A percentile compares a stretch with the other conserved stretches of the same genome.
Evolutionary conservation across 179 eudicot species (phyloP).

Genomic region (Pouteria campechiana): DNA sequence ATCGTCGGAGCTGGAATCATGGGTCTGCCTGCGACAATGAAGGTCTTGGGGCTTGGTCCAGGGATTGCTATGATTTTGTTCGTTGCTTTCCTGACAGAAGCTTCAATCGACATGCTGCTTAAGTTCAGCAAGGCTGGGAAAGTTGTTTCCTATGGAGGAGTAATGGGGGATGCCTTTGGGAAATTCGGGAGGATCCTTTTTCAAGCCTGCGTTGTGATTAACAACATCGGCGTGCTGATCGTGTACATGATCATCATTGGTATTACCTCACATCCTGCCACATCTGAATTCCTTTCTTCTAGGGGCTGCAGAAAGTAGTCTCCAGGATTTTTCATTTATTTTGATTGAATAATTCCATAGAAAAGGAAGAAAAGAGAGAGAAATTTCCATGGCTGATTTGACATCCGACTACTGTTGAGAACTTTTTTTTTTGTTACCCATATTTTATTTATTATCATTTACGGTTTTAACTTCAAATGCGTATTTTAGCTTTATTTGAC

Average conservation of each 20-base stretch:
- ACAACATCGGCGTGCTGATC: constrained; percentile 55
- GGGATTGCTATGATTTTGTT: constrained; percentile 39
- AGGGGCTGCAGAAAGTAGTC: too few relatives aligned
- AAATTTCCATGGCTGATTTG: too few relatives aligned
- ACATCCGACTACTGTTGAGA: not conserved
- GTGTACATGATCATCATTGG: constrained; percentile 68
- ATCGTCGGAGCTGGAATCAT: constrained; percentile 69
- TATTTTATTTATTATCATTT: not conserved
- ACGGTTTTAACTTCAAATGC: too few relatives aligned
- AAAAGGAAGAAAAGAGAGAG: too few relatives aligned
- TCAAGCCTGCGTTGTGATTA: constrained; percentile 45
- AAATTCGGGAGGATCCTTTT: constrained; percentile 34
- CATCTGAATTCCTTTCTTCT: not conserved
- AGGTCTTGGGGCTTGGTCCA: constrained; percentile 42
- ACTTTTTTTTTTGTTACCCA: not conserved
- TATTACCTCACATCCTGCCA: not conserved
- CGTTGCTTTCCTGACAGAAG: constrained; percentile 52
- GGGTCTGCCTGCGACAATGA: constrained; percentile 66
- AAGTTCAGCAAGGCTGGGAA: constrained; percentile 44
- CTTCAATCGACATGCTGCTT: constrained; percentile 50
- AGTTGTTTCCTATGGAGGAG: constrained; percentile 46
- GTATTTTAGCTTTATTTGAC: too few relatives aligned
- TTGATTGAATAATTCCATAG: not conserved
- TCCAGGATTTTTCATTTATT: not conserved
- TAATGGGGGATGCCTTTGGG: constrained; percentile 57